Conservation (phyloP, 192 early-diverging fungal species). For the Coemansia sp. region DNA sequence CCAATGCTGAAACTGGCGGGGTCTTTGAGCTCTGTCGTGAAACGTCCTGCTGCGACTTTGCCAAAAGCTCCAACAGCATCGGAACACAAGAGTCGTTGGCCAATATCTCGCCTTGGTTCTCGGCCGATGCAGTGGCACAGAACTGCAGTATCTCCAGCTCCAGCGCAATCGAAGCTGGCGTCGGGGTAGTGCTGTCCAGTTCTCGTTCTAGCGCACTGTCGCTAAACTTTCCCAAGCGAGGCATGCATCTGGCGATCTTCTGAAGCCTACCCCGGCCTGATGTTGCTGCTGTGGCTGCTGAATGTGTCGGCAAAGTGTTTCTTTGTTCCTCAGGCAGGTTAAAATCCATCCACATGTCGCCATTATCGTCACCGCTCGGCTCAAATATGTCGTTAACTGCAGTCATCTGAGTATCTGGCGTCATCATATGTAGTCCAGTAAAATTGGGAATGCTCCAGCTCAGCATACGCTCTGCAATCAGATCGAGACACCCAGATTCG, state of each 20-base stretch:
- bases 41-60: conserved; percentile 27
- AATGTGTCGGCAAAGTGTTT: neutral
- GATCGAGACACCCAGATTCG: conserved; percentile 47
- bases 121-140: conserved; percentile 34
- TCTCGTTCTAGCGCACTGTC: conserved; percentile 4
- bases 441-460: conserved; percentile 24
- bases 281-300: neutral
- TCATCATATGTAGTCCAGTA: conserved; percentile 4
- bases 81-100: conserved; percentile 22
- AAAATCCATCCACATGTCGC: conserved; percentile 48
- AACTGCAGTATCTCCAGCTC: conserved; percentile 50
- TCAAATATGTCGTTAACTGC: neutral
- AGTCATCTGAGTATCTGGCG: neutral
- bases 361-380: conserved; percentile 7
- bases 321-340: conserved; percentile 39
- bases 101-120: conserved; percentile 44
- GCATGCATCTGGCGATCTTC: neutral
- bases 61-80: conserved; percentile 26
- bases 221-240: neutral
- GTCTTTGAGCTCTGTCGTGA: neutral
- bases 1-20: conserved; percentile 16
- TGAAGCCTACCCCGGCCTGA: neutral
- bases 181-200: conserved; percentile 11
- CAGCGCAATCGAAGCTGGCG: conserved; percentile 27
- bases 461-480: conserved; percentile 31